Evolutionary conservation across 1,284 basidiomycete species (phyloP).

Genomic region (Sporisorium graminicola): DNA sequence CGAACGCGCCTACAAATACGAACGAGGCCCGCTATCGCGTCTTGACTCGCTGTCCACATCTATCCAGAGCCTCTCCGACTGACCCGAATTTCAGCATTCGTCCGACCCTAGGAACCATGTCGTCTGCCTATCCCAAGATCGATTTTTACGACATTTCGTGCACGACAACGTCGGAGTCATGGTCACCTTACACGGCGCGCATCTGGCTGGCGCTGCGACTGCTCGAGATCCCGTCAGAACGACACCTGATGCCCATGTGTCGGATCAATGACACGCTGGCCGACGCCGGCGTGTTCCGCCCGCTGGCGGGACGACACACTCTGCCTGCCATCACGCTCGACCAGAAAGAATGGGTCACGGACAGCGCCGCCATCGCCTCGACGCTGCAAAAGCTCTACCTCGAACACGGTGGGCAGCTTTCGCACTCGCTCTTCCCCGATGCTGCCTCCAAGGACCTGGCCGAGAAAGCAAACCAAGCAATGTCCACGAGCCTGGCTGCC

Average conservation of each 20-base stretch:
- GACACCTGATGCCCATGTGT: slow-evolving; percentile 17
- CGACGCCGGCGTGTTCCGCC: not conserved
- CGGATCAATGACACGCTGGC: slow-evolving; percentile 12
- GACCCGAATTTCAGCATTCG: not conserved
- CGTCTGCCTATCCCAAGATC: slow-evolving; percentile 17
- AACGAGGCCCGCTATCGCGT: no score
- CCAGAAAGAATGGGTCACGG: slow-evolving; percentile 22
- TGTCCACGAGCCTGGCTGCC: slow-evolving; percentile 6
- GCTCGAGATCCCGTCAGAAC: slow-evolving; percentile 32
- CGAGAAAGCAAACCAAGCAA: not conserved
- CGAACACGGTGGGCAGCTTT: slow-evolving; percentile 10
- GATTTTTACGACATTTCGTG: slow-evolving; percentile 42
- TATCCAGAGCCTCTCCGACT: not conserved
- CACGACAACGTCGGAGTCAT: slow-evolving; percentile 23
- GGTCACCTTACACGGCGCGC: slow-evolving; percentile 42
- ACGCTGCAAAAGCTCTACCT: slow-evolving; percentile 28
- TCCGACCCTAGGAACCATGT: slow-evolving; percentile 3
- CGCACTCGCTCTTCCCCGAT: slow-evolving; percentile 29
- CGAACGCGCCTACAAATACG: not conserved
- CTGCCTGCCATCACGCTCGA: slow-evolving; percentile 36
- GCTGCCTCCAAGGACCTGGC: not conserved
- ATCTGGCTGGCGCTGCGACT: slow-evolving; percentile 31
- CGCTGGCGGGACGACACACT: not conserved
- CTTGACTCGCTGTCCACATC: not conserved
- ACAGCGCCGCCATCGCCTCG: slow-evolving; percentile 27